Base-by-base conservation (phyloP, 768 basidiomycete species). In the Pleurotus tuber-regium region DNA sequence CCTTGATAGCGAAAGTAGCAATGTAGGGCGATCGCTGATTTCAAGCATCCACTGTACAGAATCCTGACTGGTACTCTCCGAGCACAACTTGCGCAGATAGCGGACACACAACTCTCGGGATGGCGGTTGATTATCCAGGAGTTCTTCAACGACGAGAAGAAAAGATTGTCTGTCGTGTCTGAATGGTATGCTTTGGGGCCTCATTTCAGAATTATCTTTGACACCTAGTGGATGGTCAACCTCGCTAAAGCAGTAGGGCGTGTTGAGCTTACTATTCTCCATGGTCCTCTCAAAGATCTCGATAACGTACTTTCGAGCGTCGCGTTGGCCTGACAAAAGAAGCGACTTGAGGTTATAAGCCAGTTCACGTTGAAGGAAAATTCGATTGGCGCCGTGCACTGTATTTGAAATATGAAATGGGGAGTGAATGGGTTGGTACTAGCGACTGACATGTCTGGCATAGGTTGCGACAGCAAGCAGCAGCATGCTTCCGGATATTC, bases 91-190 rank as follows among this genome's bases (percentile, higher is more conserved):
- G 12, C 50, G 8, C n/a, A 51, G 39, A 31, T 38, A 51, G 19
- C 35, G 35, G 4, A 39, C 50, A n/a, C 19, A 35, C 7, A 38
- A 14, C 21, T 51, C 4, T 29, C 41, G 36, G 11, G 50, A 19
- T 9, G 16, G 33, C 10, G 36, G 21, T 4, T 51, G 16, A 12
- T 36, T 16, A 11, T 40, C 26, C n/a, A n/a, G n/a, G n/a, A 51
- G 21, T 9, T 51, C 33, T 40, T 51, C 50, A 4, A 51, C 26
- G 11, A 28, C 23, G 9, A 36, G 23, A 10, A 51, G 38, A 16
- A 51, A 40, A n/a, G 35, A 35, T 23, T 51, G 50, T 35, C 50
- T 18, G 38, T 51, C 50, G 29, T 51, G 38, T 18, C 50, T 36
- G 33, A 40, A 29, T 14, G 50, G 50, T 10, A 51, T 11, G 25